Base-by-base conservation (phyloP, 768 basidiomycete genomes). In the Tephrocybe sp. region DNA sequence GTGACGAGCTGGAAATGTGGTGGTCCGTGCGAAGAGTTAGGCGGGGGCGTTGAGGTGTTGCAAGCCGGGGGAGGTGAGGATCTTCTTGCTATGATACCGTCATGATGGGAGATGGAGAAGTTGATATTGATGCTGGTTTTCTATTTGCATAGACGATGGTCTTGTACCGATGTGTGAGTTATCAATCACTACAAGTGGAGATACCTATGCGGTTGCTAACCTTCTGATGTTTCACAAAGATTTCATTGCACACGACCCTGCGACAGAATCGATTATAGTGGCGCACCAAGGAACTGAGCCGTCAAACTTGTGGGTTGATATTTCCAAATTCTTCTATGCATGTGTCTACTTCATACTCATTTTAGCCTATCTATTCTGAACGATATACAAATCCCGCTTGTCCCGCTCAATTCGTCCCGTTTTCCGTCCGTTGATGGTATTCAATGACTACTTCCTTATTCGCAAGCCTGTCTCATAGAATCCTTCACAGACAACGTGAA, bases 251-350 rank as follows among this genome's bases (percentile, higher is more conserved):
- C 64, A 69, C 55, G 68, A 73, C 47, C 60, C 58, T 4, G 47
- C 57, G 2, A 58, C 58, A 6, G 47, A 69, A 23, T 64, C 61
- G 21, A 60, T 75, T 47, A 67, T 73, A 25, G 69, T 76, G 12
- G 70, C 72, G 16, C 73, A 76, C 47, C 62, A 74, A 45, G 74
- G 73, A 15, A 74, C 73, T 10, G 58, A 72, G 34, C 53, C 64
- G 12, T 34, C 52, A 1, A 67, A 64, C 42, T 44, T 69, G 71
- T 69, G 25, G 21, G 57, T 61, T 11, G n/a, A 34, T 7, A 15
- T n/a, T 34, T n/a, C 7, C 5, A n/a, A n/a, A n/a, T n/a, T n/a
- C n/a, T n/a, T 4, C 33, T 6, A 15, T 29, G 15, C 19, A 6
- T 30, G 21, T 29, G 10, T 5, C 9, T 39, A 16, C n/a, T 34